These are phyloP conservation scores for Amanita rimosa DNA, from an alignment of 768 basidiomycete species.

Conservation along the genomic window DNA sequence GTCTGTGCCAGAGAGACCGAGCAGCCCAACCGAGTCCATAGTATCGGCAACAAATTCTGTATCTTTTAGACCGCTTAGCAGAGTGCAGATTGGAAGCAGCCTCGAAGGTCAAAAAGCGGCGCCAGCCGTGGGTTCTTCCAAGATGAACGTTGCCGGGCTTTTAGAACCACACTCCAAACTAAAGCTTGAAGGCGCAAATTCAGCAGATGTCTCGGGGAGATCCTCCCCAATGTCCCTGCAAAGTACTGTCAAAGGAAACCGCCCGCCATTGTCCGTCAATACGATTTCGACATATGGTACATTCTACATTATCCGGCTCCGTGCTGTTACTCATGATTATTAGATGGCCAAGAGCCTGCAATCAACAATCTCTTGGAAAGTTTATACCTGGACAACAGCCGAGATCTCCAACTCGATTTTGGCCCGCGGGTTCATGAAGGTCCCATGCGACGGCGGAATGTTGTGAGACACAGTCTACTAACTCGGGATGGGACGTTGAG, in stretches of 20 bases:
- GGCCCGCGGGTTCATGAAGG: conserved; percentile 82
- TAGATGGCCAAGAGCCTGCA: conserved; percentile 85
- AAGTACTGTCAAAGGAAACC: conserved; percentile 37
- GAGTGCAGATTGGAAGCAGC: conserved; percentile 53
- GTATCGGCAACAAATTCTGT: conserved; percentile 62
- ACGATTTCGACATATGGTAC: conserved; percentile 68
- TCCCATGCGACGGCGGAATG: conserved; percentile 65
- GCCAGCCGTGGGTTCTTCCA: conserved; percentile 81
- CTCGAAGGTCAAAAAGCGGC: conserved; percentile 78
- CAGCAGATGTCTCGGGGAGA: conserved; percentile 64
- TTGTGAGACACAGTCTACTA: conserved; percentile 56
- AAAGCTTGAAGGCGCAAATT: conserved; percentile 38
- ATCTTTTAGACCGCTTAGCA: conserved; percentile 42
- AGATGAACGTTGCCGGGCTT: conserved; percentile 71
- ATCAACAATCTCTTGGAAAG: conserved; percentile 86
- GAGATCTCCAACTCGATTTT: conserved; percentile 83
- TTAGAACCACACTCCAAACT: conserved; percentile 68
- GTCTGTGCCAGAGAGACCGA: conserved; percentile 39
- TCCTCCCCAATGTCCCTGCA: conserved; percentile 65
- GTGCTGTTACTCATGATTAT: conserved; percentile 3
- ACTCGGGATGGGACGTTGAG: conserved; percentile 50
- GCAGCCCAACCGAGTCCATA: conserved; percentile 78
- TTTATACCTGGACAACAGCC: conserved; percentile 77
- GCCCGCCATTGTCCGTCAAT: conserved; percentile 37
- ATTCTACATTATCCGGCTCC: conserved; percentile 11